These are phyloP conservation scores for Colletotrichum sp. DNA, from an alignment of 2,329 filamentous ascomycete species.

Conservation along the genomic window DNA sequence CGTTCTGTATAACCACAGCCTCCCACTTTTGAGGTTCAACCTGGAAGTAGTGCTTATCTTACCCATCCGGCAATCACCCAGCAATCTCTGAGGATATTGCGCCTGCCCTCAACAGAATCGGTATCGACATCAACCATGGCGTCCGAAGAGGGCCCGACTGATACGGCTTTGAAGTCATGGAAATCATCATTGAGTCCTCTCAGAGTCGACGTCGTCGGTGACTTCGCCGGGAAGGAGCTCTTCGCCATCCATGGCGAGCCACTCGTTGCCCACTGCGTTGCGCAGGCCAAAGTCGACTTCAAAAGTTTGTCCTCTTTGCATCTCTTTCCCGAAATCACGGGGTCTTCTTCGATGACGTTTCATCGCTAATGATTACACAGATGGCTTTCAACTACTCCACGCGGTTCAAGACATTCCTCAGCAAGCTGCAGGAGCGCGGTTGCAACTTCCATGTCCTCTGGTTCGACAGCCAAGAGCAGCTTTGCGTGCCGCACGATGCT, in stretches of 20 bases:
- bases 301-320: constrained; percentile 35
- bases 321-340: background rate
- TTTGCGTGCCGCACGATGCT: constrained; percentile 58
- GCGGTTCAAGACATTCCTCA: constrained; percentile 71
- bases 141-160: background rate
- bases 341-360: background rate
- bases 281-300: constrained; percentile 69
- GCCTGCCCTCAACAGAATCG: background rate
- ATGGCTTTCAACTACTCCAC: constrained; percentile 74
- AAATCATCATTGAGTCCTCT: constrained; percentile 24
- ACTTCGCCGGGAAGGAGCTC: constrained; percentile 76
- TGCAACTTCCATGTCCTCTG: constrained; percentile 77
- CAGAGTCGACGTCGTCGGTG: constrained; percentile 72
- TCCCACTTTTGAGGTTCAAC: background rate
- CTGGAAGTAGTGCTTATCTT: background rate
- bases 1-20: background rate
- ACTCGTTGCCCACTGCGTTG: constrained; percentile 68
- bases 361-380: constrained; percentile 28
- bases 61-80: background rate
- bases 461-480: constrained; percentile 60
- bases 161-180: background rate
- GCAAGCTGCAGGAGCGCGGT: constrained; percentile 63
- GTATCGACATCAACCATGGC: background rate
- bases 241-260: constrained; percentile 79
- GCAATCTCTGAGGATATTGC: background rate